These are phyloP conservation scores for Evernia prunastri DNA, from an alignment of 495 filamentous ascomycete species.

Conservation along the genomic window DNA sequence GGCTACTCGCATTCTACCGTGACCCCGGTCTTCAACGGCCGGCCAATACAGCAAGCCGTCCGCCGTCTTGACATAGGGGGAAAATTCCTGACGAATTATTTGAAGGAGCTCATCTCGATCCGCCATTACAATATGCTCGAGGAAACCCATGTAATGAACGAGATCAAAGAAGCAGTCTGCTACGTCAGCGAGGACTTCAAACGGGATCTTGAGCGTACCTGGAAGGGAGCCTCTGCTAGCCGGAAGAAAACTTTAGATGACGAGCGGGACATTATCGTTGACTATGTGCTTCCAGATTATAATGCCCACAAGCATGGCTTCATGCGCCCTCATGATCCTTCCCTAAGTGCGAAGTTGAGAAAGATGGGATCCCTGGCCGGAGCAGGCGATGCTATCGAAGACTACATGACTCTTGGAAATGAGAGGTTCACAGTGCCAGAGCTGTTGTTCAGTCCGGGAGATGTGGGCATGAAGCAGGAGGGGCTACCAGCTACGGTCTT, in stretches of 20 bases:
- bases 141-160: slow-evolving; percentile 85
- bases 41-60: slow-evolving; percentile 71
- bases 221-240: slow-evolving; percentile 57
- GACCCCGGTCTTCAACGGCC: slow-evolving; percentile 74
- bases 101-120: slow-evolving; percentile 83
- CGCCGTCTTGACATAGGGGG: slow-evolving; percentile 88
- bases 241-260: slow-evolving; percentile 28
- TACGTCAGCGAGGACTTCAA: slow-evolving; percentile 76
- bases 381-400: slow-evolving; percentile 57
- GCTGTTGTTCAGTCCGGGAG: slow-evolving; percentile 75
- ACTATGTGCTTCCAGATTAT: slow-evolving; percentile 92
- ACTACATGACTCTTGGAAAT: slow-evolving; percentile 79
- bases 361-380: slow-evolving; percentile 49
- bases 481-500: slow-evolving; percentile 75
- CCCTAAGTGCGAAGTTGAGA: slow-evolving; percentile 51
- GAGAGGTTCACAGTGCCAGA: slow-evolving; percentile 91
- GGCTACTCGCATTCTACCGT: slow-evolving; percentile 94
- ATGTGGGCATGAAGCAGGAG: slow-evolving; percentile 81
- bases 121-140: slow-evolving; percentile 92
- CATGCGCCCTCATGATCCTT: slow-evolving; percentile 67
- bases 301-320: slow-evolving; percentile 67
- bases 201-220: slow-evolving; percentile 69
- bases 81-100: slow-evolving; percentile 88
- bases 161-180: slow-evolving; percentile 88
- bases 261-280: slow-evolving; percentile 71